Evolutionary conservation across 352 stramenopile genomes (phyloP).

Genomic region (Phytophthora sansomeana): DNA sequence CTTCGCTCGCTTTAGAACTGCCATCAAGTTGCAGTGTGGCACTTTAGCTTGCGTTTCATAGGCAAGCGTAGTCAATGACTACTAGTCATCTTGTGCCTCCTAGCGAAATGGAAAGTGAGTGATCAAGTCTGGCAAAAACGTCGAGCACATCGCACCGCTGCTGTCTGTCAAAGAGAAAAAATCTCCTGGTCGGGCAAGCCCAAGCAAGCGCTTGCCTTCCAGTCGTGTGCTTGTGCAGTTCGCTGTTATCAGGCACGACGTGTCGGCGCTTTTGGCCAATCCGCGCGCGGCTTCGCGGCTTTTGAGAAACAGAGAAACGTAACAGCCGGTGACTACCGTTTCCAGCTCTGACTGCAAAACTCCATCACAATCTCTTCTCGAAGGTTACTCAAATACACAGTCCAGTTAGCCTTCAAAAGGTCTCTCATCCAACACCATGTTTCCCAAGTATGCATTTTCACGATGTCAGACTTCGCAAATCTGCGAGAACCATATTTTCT

Average conservation of each 20-base stretch:
- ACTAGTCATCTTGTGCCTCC: constrained; percentile 22
- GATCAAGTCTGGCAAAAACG: constrained; percentile 7
- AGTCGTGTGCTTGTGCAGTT: constrained; percentile 22
- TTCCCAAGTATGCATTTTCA: background rate
- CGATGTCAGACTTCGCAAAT: background rate
- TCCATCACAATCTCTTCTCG: too few relatives aligned
- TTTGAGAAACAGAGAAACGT: constrained; percentile 18
- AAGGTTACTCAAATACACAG: too few relatives aligned
- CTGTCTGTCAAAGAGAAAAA: constrained; percentile 10
- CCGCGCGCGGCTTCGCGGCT: constrained; percentile 3
- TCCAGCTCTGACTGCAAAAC: too few relatives aligned
- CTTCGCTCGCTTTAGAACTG: too few relatives aligned
- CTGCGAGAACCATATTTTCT: constrained; percentile 2
- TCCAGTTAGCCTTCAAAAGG: too few relatives aligned
- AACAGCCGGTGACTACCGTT: background rate
- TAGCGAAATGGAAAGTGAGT: constrained; percentile 15
- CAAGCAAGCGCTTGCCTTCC: too few relatives aligned
- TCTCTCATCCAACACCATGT: too few relatives aligned
- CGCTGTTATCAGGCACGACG: constrained; percentile 20
- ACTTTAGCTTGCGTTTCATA: constrained; percentile 12
- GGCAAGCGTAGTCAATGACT: too few relatives aligned
- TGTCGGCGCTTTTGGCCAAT: constrained; percentile 28
- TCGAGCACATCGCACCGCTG: constrained; percentile 6
- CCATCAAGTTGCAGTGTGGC: background rate
- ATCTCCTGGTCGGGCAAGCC: constrained; percentile 26